Evolutionary conservation across 148 eudicot species (phyloP), one percentile per base, ranked within the genome.

Genomic region (Selenicereus undatus): DNA sequence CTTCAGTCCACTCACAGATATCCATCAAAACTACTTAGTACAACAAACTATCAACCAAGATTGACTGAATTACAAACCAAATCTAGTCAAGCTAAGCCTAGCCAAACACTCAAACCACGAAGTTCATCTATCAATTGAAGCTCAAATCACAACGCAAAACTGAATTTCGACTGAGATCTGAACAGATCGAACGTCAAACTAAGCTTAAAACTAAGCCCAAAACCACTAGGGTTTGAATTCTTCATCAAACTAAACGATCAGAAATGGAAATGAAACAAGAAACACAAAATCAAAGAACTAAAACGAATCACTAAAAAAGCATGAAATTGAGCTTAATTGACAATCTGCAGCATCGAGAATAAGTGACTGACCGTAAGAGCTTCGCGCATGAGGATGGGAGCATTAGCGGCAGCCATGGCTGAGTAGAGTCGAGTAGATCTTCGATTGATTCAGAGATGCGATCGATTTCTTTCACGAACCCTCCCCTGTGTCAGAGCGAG

Each of bases 381-480:
- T 84, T 95, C 98, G 68, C 87, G 89, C 98, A 95, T 93, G 86
- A 91, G 88, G 87, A 95, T 95, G 83, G 98, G 98, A 54, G 98
- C 98, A 82, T 89, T 95, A 39, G 98, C 97, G 85, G 98, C 96
- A 84, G 98, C 97, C 98, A 95, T 95, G 87, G 87, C 84, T 73
- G 78, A 75, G 29, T 76, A 77, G 79, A 76, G 85, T 83, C 66
- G 76, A 75, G 39, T 76, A 77, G 79, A 76, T 76, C 79, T 76
- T 17, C 18, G 66, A 42, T 18, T 20, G 75, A 36, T 64, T 64
- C 29, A 64, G 68, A 64, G 17, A 22, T 64, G 68, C 26, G 68
- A 27, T 3, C 3, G 74, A 24, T 9, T 20, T 26, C 32, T 9
- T 20, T 26, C 32, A 18, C 79, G 81, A 71, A 79, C 75, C 81